These are phyloP conservation scores for Pulveroboletus sp. DNA, from an alignment of 768 basidiomycete species.

Conservation along the genomic window DNA sequence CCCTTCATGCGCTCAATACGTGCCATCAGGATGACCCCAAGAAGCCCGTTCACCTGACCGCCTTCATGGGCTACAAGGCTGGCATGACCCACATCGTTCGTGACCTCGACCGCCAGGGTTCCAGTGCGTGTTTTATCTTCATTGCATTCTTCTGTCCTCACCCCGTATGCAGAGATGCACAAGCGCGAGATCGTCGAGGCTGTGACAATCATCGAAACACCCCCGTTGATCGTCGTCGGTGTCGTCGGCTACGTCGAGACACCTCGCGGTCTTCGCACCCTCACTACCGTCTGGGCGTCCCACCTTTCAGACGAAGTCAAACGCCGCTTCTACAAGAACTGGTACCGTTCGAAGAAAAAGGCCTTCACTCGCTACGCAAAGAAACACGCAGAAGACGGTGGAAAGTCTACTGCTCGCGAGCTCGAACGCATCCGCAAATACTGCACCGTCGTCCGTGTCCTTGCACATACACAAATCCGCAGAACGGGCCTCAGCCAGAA, in stretches of 20 bases:
- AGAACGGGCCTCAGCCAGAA: conserved; percentile 98
- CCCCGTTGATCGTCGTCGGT: conserved; percentile 94
- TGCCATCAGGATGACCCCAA: conserved; percentile 89
- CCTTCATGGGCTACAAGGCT: conserved; percentile 98
- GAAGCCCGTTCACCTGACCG: conserved; percentile 98
- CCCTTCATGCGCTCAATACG: conserved; percentile 5
- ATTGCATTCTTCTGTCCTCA: neutral
- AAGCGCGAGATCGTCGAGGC: conserved; percentile 99
- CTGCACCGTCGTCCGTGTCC: conserved; percentile 99
- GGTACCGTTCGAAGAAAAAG: conserved; percentile 99
- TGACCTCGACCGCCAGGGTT: conserved; percentile 98
- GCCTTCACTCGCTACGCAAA: conserved; percentile 99
- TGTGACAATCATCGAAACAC: conserved; percentile 92
- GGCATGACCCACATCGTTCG: conserved; percentile 99
- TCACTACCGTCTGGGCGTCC: conserved; percentile 98
- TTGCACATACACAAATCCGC: conserved; percentile 98
- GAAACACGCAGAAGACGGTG: conserved; percentile 94
- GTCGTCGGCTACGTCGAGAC: conserved; percentile 99
- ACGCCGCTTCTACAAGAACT: conserved; percentile 99
- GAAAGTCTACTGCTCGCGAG: conserved; percentile 89
- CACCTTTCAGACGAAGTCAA: conserved; percentile 98
- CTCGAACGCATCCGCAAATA: conserved; percentile 99
- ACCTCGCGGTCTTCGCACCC: conserved; percentile 95
- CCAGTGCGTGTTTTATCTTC: conserved; percentile 61
- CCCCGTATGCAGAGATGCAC: conserved; percentile 84